phyloP scores from a whole-genome alignment of 176 grass and related monocot species.

The Carex pumila region DNA sequence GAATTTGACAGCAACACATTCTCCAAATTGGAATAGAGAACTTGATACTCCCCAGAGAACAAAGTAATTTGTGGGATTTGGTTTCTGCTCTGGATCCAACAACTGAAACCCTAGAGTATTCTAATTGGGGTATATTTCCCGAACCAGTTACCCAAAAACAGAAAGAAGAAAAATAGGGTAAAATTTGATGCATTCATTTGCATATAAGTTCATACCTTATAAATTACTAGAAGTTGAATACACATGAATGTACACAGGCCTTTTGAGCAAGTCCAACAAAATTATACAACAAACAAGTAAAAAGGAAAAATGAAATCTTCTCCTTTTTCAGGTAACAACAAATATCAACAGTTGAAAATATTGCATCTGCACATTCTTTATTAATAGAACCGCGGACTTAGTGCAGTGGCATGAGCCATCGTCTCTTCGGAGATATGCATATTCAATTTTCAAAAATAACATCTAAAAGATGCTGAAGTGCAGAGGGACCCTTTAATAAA shows the following conservation, averaged over 20 bases:
- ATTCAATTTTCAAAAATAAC: too few species aligned
- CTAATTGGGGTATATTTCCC: background rate
- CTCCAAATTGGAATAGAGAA: background rate
- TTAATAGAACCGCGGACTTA: background rate
- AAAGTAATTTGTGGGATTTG: constrained; percentile 1
- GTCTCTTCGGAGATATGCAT: too few species aligned
- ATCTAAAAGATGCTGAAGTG: too few species aligned
- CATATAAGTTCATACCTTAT: background rate
- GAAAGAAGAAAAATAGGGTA: background rate
- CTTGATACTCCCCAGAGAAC: background rate
- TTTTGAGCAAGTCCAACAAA: background rate
- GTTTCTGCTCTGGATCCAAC: background rate
- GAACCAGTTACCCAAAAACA: background rate
- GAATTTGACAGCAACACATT: background rate
- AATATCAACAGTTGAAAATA: background rate
- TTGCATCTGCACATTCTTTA: background rate
- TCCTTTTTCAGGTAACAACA: background rate
- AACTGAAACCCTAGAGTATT: background rate
- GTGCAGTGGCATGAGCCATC: too few species aligned
- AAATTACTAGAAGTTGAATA: background rate
- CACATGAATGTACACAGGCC: background rate
- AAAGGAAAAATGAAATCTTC: background rate
- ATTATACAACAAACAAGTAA: background rate
- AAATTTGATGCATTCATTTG: background rate
- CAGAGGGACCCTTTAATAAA: too few species aligned